These are phyloP conservation scores for Suhomyces vadensis DNA, from an alignment of 805 yeast species.

Conservation along the genomic window DNA sequence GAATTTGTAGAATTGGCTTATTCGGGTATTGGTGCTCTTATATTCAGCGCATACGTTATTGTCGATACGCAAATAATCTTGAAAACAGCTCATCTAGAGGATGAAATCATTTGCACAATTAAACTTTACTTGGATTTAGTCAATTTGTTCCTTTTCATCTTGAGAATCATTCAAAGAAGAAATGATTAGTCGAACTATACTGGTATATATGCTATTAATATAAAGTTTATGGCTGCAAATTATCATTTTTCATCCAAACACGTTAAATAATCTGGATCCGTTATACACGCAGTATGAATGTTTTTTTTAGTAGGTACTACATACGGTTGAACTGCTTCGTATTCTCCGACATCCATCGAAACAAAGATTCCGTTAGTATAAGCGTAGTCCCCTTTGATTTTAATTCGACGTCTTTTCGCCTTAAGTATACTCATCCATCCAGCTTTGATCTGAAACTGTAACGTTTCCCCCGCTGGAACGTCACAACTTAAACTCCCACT, in stretches of 20 bases:
- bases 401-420: conserved; percentile 1
- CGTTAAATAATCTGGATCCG: conserved; percentile 2
- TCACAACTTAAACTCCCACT: conserved; percentile 9
- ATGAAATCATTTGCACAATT: conserved; percentile 80
- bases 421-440: conserved; percentile 1
- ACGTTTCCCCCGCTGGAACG: conserved; percentile 7
- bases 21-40: conserved; percentile 70
- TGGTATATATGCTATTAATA: neutral
- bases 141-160: conserved; percentile 74
- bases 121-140: conserved; percentile 77
- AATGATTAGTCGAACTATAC: conserved; percentile 5
- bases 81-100: conserved; percentile 76
- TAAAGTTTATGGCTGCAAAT: neutral
- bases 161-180: conserved; percentile 55
- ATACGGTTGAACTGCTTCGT: conserved; percentile 2
- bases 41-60: conserved; percentile 70
- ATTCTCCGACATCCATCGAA: conserved; percentile 7
- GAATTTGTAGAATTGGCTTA: conserved; percentile 63
- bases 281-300: conserved; percentile 12
- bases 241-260: neutral
- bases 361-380: neutral
- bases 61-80: conserved; percentile 81
- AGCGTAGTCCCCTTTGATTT: neutral
- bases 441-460: conserved; percentile 11
- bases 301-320: neutral